A percentile compares a stretch with the other conserved stretches of the same genome.
Evolutionary conservation across 768 basidiomycete genomes (phyloP).

Genomic region (Scleroderma citrinum): DNA sequence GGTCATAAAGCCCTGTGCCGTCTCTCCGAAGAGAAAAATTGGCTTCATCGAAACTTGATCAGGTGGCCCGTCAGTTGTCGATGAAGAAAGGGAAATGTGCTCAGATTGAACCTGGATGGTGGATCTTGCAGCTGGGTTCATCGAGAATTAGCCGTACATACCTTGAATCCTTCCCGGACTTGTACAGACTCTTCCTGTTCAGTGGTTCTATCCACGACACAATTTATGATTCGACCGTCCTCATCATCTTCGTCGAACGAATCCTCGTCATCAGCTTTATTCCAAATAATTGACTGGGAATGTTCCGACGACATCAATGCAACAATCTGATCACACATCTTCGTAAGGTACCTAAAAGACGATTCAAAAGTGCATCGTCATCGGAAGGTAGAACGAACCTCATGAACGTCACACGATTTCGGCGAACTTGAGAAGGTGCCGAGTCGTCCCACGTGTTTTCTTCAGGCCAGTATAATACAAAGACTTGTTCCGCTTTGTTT

Average conservation of each 20-base stretch:
- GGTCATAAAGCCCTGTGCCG: constrained; percentile 27
- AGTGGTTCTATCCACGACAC: constrained; percentile 43
- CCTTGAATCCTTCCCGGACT: not conserved
- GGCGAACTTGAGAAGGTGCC: constrained; percentile 36
- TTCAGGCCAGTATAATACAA: constrained; percentile 66
- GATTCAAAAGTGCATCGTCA: not conserved
- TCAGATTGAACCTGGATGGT: constrained; percentile 3
- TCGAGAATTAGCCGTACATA: not conserved
- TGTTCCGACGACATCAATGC: constrained; percentile 47
- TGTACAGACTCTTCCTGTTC: constrained; percentile 46
- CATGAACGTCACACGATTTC: constrained; percentile 59
- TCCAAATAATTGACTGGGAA: constrained; percentile 40
- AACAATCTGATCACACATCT: constrained; percentile 50
- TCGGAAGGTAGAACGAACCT: constrained; percentile 30
- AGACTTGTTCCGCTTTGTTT: constrained; percentile 13
- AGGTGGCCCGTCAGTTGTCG: constrained; percentile 7
- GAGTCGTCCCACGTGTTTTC: constrained; percentile 52
- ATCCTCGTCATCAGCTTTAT: constrained; percentile 26
- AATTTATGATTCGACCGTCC: constrained; percentile 41
- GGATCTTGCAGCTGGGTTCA: no score
- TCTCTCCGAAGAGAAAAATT: constrained; percentile 31
- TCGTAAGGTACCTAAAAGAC: constrained; percentile 47
- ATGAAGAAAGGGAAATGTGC: constrained; percentile 3
- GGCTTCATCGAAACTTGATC: constrained; percentile 13
- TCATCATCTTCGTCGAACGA: not conserved